These are phyloP conservation scores for Sergeia podlipaevii DNA, from an alignment of 208 protist species.

Conservation along the genomic window DNA sequence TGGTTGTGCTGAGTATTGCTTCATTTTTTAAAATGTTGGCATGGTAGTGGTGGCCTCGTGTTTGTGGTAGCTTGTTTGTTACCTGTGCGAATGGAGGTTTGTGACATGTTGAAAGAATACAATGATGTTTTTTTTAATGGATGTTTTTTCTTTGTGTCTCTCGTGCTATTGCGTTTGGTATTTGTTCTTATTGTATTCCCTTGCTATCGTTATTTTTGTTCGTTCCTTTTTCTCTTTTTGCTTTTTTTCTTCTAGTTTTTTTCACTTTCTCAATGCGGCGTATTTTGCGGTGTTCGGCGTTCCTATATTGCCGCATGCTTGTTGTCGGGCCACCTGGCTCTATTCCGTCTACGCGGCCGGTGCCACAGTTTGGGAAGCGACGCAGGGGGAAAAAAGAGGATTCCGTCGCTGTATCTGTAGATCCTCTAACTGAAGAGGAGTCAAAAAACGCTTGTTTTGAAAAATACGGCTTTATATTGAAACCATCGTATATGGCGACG, in stretches of 20 bases:
- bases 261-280: slow-evolving; percentile 19
- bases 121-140: no score
- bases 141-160: no score
- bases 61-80: no score
- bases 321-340: slow-evolving; percentile 30
- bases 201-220: no score
- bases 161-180: no score
- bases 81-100: no score
- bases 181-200: no score
- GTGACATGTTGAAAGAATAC: no score
- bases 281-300: neutral
- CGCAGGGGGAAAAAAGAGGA: neutral
- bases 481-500: slow-evolving; percentile 44
- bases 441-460: slow-evolving; percentile 58
- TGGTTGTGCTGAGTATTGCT: neutral
- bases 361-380: slow-evolving; percentile 30
- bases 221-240: neutral
- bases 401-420: neutral
- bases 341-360: slow-evolving; percentile 13
- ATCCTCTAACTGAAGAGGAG: slow-evolving; percentile 27
- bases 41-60: no score
- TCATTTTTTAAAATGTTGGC: neutral
- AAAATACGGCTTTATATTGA: slow-evolving; percentile 69
- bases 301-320: slow-evolving; percentile 5
- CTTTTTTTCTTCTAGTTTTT: neutral